Percentiles rank a stretch among this genome's conserved stretches.
These are phyloP conservation scores for Cutaneotrichosporon mucoides DNA, from an alignment of 1,284 basidiomycete species.

Conservation along the genomic window DNA sequence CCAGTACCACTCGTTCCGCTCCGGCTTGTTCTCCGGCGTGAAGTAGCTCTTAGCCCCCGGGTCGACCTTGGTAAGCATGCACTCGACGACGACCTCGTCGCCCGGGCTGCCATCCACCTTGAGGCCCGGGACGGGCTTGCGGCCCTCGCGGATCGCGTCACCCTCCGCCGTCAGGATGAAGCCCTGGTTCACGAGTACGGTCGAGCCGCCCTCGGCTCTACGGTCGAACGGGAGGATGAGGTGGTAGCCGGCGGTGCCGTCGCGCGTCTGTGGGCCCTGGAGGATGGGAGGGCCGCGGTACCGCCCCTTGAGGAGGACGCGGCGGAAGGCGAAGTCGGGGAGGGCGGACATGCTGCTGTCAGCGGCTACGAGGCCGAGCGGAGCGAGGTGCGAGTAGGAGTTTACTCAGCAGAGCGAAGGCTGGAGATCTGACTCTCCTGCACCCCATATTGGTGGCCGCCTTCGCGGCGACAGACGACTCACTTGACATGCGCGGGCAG, in stretches of 20 bases:
- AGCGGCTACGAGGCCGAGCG: neutral
- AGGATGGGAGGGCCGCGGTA: constrained; percentile 78
- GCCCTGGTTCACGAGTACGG: constrained; percentile 82
- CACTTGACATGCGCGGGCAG: constrained; percentile 87
- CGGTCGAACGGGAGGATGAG: constrained; percentile 20
- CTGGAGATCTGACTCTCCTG: too few species aligned
- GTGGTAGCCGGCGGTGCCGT: constrained; percentile 62
- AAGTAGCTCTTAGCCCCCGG: constrained; percentile 59
- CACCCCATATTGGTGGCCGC: too few species aligned
- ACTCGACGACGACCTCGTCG: constrained; percentile 50
- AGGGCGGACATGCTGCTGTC: constrained; percentile 51
- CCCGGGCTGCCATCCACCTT: constrained; percentile 21
- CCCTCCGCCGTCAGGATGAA: constrained; percentile 61
- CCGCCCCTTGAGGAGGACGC: constrained; percentile 70
- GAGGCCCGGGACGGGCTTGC: constrained; percentile 51
- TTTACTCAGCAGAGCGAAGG: too few species aligned
- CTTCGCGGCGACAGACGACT: constrained; percentile 31
- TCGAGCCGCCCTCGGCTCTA: constrained; percentile 26
- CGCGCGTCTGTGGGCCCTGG: constrained; percentile 77
- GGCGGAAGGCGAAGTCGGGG: constrained; percentile 81
- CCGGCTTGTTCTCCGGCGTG: constrained; percentile 81
- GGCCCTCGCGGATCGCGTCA: constrained; percentile 44
- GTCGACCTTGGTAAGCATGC: constrained; percentile 66
- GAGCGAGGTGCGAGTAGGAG: too few species aligned
- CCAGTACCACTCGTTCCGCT: constrained; percentile 86